Conservation (phyloP, 805 yeast genomes). For the Yarrowia deformans region DNA sequence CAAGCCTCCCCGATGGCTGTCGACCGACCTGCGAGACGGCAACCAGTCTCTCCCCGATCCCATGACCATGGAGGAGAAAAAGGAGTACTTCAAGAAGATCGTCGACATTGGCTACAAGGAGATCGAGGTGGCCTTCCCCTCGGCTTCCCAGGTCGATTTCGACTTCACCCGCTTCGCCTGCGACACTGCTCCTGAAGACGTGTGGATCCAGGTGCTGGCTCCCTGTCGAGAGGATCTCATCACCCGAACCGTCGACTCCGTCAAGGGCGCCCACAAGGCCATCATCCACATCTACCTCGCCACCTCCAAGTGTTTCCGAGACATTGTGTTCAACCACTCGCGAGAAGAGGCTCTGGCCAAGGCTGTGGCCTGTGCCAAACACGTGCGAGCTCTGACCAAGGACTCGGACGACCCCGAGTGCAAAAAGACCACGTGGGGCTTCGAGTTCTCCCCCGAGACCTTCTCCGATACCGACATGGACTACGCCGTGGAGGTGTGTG, state of each 20-base stretch:
- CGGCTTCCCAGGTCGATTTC: constrained; percentile 80
- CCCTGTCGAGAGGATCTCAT: constrained; percentile 81
- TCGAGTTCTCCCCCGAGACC: constrained; percentile 83
- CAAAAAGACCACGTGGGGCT: constrained; percentile 68
- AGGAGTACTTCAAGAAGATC: constrained; percentile 69
- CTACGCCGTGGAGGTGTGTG: constrained; percentile 69
- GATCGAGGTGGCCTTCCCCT: constrained; percentile 82
- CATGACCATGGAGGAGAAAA: constrained; percentile 81
- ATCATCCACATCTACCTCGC: constrained; percentile 80
- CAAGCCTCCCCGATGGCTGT: constrained; percentile 80
- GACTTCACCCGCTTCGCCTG: constrained; percentile 81
- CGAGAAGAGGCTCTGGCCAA: constrained; percentile 64
- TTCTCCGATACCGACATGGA: constrained; percentile 74
- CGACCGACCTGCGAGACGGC: constrained; percentile 85
- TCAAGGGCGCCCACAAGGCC: constrained; percentile 77
- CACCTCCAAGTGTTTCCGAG: constrained; percentile 74
- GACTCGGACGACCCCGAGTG: constrained; percentile 61
- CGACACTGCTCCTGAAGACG: constrained; percentile 77
- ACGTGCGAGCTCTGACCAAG: constrained; percentile 72
- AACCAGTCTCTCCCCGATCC: constrained; percentile 88
- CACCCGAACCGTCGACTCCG: constrained; percentile 71
- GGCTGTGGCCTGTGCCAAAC: constrained; percentile 68
- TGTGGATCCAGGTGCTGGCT: constrained; percentile 74
- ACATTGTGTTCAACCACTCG: constrained; percentile 69
- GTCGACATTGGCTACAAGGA: constrained; percentile 81